Evolutionary conservation across 202 grass and related monocot genomes (phyloP).

Genomic region (Hordeum pubiflorum): DNA sequence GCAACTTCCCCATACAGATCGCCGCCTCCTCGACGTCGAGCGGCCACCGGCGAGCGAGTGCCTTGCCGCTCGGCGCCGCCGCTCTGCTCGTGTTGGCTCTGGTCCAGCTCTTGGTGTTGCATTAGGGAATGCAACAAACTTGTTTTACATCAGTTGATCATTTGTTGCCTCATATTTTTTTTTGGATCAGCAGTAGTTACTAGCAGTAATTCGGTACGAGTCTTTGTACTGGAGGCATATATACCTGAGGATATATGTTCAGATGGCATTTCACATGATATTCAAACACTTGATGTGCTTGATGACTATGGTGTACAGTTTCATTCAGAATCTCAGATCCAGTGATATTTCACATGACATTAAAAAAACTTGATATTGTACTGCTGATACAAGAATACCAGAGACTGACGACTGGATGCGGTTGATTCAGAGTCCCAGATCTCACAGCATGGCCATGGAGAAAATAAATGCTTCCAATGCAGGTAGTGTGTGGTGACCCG

Average conservation of each 20-base stretch:
- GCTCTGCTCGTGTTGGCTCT: background rate
- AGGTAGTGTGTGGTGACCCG: too few species aligned
- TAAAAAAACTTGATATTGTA: background rate
- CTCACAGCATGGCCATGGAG: background rate
- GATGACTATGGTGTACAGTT: too few species aligned
- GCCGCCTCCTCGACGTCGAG: slow-evolving; percentile 34
- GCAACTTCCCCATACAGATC: slow-evolving; percentile 91
- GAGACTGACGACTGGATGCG: background rate
- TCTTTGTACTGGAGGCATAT: slow-evolving; percentile 16
- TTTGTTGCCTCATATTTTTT: background rate
- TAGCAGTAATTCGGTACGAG: background rate
- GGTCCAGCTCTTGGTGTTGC: slow-evolving; percentile 5
- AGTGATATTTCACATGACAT: too few species aligned
- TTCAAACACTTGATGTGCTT: background rate
- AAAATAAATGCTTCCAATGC: too few species aligned
- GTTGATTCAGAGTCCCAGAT: background rate
- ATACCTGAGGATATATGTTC: background rate
- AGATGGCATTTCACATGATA: background rate
- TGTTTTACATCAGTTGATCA: background rate
- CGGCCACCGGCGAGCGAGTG: background rate
- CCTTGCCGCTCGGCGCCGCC: background rate
- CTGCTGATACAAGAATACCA: background rate
- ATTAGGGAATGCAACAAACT: background rate
- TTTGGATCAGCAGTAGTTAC: background rate
- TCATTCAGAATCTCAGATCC: too few species aligned